Percentiles rank a stretch among this genome's conserved stretches.
Conservation (phyloP, 768 basidiomycete genomes). For the Tricholomella constricta region DNA sequence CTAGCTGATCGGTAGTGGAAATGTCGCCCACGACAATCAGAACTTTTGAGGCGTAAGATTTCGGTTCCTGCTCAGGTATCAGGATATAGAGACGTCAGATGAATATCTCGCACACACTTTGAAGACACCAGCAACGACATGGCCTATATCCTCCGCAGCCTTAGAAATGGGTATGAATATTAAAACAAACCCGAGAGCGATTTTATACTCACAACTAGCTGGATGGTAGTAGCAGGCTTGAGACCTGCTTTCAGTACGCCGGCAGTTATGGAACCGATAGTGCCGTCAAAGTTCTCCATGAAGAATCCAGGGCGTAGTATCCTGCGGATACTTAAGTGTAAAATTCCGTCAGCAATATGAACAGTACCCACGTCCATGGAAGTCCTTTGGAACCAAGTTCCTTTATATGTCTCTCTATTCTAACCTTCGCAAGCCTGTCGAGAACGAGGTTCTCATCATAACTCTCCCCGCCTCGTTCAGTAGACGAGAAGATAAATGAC, state of each 20-base stretch:
- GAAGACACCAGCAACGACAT: slow-evolving; percentile 35
- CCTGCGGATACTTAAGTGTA: slow-evolving; percentile 14
- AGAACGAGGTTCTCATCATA: slow-evolving; percentile 30
- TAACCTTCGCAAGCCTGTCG: slow-evolving; percentile 36
- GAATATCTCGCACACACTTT: slow-evolving; percentile 17
- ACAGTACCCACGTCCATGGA: slow-evolving; percentile 37
- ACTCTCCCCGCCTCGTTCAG: slow-evolving; percentile 38
- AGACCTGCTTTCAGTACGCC: slow-evolving; percentile 35
- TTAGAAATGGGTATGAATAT: slow-evolving; percentile 4
- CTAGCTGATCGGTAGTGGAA: slow-evolving; percentile 27
- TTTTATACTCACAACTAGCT: slow-evolving; percentile 33
- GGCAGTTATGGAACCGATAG: slow-evolving; percentile 36
- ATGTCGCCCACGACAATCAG: slow-evolving; percentile 32
- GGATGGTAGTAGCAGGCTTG: slow-evolving; percentile 31
- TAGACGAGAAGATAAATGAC: slow-evolving; percentile 38
- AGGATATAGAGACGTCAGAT: background rate
- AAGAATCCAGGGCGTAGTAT: slow-evolving; percentile 45
- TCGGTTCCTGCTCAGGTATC: slow-evolving; percentile 25
- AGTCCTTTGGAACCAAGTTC: slow-evolving; percentile 31
- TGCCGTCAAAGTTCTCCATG: slow-evolving; percentile 45
- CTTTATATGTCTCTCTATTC: slow-evolving; percentile 37
- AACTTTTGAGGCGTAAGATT: slow-evolving; percentile 22
- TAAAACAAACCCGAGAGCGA: background rate
- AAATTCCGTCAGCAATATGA: background rate
- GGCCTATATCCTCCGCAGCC: slow-evolving; percentile 37